Evolutionary conservation across 441 rosid genomes (phyloP).

Genomic region (Arabidopsis hybrid): DNA sequence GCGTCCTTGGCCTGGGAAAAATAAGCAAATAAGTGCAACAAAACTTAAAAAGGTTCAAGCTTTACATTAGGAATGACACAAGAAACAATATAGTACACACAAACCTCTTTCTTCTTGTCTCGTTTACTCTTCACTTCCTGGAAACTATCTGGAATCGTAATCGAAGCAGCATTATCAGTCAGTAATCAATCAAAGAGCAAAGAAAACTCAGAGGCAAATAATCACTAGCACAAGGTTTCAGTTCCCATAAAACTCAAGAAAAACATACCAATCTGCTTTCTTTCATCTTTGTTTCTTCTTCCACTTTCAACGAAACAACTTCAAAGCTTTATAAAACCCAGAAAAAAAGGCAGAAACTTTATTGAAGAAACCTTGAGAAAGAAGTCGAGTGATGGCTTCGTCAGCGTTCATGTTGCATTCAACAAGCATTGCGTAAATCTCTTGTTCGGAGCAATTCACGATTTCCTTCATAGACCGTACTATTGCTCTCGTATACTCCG

Average conservation of each 20-base stretch:
- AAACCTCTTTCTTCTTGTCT: conserved; percentile 83
- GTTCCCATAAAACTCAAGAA: not conserved
- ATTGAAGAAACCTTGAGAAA: conserved; percentile 66
- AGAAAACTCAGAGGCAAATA: conserved; percentile 45
- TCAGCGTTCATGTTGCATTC: conserved; percentile 90
- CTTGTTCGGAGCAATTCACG: conserved; percentile 75
- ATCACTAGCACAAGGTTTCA: conserved; percentile 15
- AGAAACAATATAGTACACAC: conserved; percentile 6
- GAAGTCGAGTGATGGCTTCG: conserved; percentile 93
- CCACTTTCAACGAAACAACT: not conserved
- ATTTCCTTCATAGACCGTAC: conserved; percentile 36
- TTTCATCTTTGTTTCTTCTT: not conserved
- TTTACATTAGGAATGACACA: not conserved
- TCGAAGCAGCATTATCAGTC: conserved; percentile 6
- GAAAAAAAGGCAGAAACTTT: not conserved
- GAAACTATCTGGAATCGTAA: conserved; percentile 65
- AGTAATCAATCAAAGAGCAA: not conserved
- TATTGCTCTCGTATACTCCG: no score
- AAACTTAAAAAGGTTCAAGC: conserved; percentile 6
- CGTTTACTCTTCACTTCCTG: conserved; percentile 89
- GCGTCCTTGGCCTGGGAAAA: conserved; percentile 61
- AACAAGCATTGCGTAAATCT: conserved; percentile 89
- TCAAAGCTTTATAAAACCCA: not conserved
- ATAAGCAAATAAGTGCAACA: not conserved
- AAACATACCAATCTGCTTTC: conserved; percentile 18